A percentile compares a stretch with the other conserved stretches of the same genome.
Evolutionary conservation across 2,329 filamentous ascomycete species (phyloP).

Genomic region (Fusarium buxicola): DNA sequence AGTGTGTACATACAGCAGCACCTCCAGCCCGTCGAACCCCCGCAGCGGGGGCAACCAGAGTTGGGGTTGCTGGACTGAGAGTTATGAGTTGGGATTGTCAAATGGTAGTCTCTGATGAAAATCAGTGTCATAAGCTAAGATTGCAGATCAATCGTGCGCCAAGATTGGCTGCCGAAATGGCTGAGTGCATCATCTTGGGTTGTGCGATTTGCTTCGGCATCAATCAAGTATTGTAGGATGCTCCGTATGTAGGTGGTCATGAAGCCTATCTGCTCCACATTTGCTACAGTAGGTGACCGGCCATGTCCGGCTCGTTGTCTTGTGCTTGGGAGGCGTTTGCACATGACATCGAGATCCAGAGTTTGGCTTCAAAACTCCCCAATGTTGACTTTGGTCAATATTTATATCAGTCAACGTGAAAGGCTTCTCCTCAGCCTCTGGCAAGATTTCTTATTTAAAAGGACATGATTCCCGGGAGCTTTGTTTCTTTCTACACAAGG

Average conservation of each 20-base stretch:
- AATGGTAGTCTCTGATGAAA: too few relatives aligned
- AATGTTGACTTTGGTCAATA: background rate
- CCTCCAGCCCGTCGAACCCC: background rate
- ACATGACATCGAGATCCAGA: conserved; percentile 5
- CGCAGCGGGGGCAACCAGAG: background rate
- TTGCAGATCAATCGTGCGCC: background rate
- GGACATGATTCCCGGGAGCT: too few relatives aligned
- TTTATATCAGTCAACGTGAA: background rate
- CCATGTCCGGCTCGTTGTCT: background rate
- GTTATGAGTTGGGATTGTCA: too few relatives aligned
- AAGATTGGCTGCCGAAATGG: background rate
- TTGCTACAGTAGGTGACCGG: background rate
- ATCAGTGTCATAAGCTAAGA: background rate
- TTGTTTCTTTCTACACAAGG: too few relatives aligned
- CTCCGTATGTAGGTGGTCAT: background rate
- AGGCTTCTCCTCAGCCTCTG: background rate
- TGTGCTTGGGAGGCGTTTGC: conserved; percentile 4
- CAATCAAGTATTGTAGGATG: too few relatives aligned
- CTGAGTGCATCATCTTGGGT: too few relatives aligned
- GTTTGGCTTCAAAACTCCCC: background rate
- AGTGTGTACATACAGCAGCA: too few relatives aligned
- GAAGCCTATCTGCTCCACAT: conserved; percentile 1
- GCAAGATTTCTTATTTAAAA: too few relatives aligned
- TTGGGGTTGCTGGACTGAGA: too few relatives aligned
- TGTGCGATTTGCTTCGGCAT: background rate